Conservation (phyloP, 768 basidiomycete genomes). For the Pleurotus ostreatus region DNA sequence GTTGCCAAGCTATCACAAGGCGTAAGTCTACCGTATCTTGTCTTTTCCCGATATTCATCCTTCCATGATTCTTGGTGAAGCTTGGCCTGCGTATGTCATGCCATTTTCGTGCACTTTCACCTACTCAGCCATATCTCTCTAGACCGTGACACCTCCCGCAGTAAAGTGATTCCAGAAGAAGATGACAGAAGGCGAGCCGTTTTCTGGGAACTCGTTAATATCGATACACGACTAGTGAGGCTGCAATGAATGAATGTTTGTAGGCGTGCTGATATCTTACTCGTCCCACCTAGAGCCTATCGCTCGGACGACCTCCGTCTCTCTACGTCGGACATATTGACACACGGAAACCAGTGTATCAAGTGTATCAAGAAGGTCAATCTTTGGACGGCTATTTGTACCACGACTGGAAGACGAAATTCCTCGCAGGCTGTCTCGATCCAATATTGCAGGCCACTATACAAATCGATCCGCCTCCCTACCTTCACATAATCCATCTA, state of each 20-base stretch:
- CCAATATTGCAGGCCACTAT: conserved; percentile 60
- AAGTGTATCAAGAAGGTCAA: conserved; percentile 49
- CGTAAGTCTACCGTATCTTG: conserved; percentile 35
- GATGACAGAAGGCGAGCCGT: conserved; percentile 64
- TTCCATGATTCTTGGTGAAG: conserved; percentile 27
- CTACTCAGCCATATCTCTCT: conserved; percentile 11
- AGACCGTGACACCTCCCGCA: conserved; percentile 67
- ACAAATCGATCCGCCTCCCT: conserved; percentile 46
- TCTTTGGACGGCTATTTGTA: conserved; percentile 42
- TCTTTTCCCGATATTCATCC: conserved; percentile 7
- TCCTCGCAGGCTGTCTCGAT: conserved; percentile 59
- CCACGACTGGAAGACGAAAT: conserved; percentile 68
- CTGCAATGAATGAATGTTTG: too few relatives aligned
- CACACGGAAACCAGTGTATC: conserved; percentile 33
- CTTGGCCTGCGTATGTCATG: conserved; percentile 59
- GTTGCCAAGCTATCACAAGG: conserved; percentile 70
- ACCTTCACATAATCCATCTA: conserved; percentile 46
- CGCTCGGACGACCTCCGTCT: conserved; percentile 69
- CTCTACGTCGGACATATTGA: conserved; percentile 64
- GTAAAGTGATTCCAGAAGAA: conserved; percentile 69
- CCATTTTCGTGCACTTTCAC: neutral
- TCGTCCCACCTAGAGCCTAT: conserved; percentile 39
- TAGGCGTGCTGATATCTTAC: too few relatives aligned
- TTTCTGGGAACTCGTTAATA: conserved; percentile 71
- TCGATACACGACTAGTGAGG: conserved; percentile 64